These are phyloP conservation scores for Ramalina intermedia DNA, from an alignment of 495 filamentous ascomycete species.

Conservation along the genomic window DNA sequence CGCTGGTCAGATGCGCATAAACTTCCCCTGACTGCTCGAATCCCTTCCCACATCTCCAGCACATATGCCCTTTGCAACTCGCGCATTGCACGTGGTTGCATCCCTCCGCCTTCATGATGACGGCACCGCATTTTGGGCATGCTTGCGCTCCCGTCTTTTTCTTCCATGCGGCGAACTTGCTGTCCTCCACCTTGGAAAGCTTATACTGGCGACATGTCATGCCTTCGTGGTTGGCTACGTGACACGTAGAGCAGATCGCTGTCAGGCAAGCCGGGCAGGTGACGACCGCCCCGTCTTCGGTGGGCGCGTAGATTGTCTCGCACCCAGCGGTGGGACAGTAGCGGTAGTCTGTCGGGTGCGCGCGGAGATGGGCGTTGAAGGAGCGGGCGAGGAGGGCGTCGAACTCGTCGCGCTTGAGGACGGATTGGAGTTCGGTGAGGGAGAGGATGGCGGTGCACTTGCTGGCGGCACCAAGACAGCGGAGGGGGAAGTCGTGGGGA, in stretches of 20 bases:
- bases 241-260: slow-evolving; percentile 21
- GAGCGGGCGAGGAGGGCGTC: slow-evolving; percentile 22
- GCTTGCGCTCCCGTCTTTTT: slow-evolving; percentile 14
- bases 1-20: slow-evolving; percentile 18
- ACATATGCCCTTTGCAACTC: slow-evolving; percentile 19
- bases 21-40: slow-evolving; percentile 8
- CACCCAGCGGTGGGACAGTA: slow-evolving; percentile 27
- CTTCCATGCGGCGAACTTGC: slow-evolving; percentile 7
- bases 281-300: slow-evolving; percentile 10
- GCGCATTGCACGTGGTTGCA: slow-evolving; percentile 23
- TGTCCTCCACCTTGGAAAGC: slow-evolving; percentile 3
- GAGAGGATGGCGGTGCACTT: slow-evolving; percentile 12
- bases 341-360: slow-evolving; percentile 14
- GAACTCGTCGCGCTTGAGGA: slow-evolving; percentile 21
- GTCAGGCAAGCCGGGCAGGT: slow-evolving; percentile 22
- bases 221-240: slow-evolving; percentile 20
- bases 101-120: slow-evolving; percentile 19
- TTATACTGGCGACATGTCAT: slow-evolving; percentile 21
- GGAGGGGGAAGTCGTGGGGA: slow-evolving; percentile 18
- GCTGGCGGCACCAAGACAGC: slow-evolving; percentile 15
- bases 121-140: slow-evolving; percentile 18
- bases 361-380: slow-evolving; percentile 19
- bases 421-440: slow-evolving; percentile 13
- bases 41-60: slow-evolving; percentile 20
- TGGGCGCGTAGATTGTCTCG: slow-evolving; percentile 16